Evolutionary conservation across 257 asterid genomes (phyloP).

Genomic region (Mentha longifolia): DNA sequence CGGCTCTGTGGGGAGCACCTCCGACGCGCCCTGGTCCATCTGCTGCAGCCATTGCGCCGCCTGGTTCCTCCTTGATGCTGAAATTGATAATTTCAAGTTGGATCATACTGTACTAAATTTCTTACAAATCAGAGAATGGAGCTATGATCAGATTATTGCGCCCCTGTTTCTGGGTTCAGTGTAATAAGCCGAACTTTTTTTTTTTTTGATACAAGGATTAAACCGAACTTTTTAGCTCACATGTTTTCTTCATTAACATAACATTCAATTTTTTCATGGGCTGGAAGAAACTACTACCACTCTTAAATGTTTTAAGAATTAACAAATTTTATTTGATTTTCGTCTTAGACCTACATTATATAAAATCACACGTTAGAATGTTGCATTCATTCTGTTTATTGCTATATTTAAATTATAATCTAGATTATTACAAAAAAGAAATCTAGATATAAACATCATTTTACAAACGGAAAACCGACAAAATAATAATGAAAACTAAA

Average conservation of each 20-base stretch:
- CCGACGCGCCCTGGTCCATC: conserved; percentile 80
- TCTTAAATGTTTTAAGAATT: too few relatives aligned
- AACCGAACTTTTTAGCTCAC: too few relatives aligned
- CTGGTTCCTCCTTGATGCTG: conserved; percentile 81
- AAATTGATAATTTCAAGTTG: conserved; percentile 1
- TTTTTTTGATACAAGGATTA: too few relatives aligned
- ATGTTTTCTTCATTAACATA: too few relatives aligned
- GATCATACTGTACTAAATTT: background rate
- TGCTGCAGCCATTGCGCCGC: conserved; percentile 90
- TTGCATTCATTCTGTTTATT: too few relatives aligned
- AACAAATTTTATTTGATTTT: too few relatives aligned
- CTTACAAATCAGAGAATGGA: background rate
- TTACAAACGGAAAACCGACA: background rate
- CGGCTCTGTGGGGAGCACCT: conserved; percentile 66
- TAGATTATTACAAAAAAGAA: too few relatives aligned
- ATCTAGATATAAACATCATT: background rate
- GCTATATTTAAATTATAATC: too few relatives aligned
- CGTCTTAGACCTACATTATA: too few relatives aligned
- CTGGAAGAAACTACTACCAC: too few relatives aligned
- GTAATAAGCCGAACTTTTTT: background rate
- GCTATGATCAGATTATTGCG: background rate
- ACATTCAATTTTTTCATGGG: too few relatives aligned
- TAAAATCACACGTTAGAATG: too few relatives aligned
- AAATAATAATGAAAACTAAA: background rate
- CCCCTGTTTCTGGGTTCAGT: background rate